Percentiles rank a stretch among this genome's conserved stretches.
phyloP scores from a whole-genome alignment of 164 flowering plant genomes.

The Kingdonia uniflora region DNA sequence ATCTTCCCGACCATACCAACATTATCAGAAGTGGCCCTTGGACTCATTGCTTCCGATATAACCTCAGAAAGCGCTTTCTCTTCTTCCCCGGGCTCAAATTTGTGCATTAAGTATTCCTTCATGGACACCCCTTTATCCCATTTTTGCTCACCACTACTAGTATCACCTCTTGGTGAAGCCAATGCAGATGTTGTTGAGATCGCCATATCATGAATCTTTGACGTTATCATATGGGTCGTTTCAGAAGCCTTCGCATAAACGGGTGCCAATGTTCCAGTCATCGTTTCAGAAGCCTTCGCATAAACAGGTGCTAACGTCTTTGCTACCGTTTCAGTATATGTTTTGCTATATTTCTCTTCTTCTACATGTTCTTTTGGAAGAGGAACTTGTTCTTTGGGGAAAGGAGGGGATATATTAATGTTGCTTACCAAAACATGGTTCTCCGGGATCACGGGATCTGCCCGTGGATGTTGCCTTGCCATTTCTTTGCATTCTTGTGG shows the following conservation, averaged over 20 bases:
- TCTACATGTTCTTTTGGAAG: background rate
- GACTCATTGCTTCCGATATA: slow-evolving; percentile 58
- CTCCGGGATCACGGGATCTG: slow-evolving; percentile 23
- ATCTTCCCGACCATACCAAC: slow-evolving; percentile 47
- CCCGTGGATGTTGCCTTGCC: slow-evolving; percentile 39
- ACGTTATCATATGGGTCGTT: slow-evolving; percentile 25
- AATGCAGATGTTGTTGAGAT: slow-evolving; percentile 10
- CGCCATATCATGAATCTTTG: slow-evolving; percentile 35
- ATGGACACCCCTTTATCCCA: slow-evolving; percentile 65
- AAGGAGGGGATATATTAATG: too few species aligned
- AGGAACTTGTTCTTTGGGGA: background rate
- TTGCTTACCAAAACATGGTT: slow-evolving; percentile 16
- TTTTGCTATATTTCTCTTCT: slow-evolving; percentile 12
- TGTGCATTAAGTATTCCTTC: slow-evolving; percentile 55
- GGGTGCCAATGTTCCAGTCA: slow-evolving; percentile 33
- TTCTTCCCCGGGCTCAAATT: slow-evolving; percentile 71
- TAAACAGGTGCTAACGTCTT: background rate
- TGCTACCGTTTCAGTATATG: slow-evolving; percentile 14
- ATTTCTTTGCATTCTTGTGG: slow-evolving; percentile 33
- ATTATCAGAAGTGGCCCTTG: slow-evolving; percentile 22
- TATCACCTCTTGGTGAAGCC: background rate
- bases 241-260: slow-evolving; percentile 28
- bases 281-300: slow-evolving; percentile 4
- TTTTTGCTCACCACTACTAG: slow-evolving; percentile 8
- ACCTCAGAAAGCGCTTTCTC: slow-evolving; percentile 71